Conservation (phyloP, 331 rosid species). For the Ulmus americana region DNA sequence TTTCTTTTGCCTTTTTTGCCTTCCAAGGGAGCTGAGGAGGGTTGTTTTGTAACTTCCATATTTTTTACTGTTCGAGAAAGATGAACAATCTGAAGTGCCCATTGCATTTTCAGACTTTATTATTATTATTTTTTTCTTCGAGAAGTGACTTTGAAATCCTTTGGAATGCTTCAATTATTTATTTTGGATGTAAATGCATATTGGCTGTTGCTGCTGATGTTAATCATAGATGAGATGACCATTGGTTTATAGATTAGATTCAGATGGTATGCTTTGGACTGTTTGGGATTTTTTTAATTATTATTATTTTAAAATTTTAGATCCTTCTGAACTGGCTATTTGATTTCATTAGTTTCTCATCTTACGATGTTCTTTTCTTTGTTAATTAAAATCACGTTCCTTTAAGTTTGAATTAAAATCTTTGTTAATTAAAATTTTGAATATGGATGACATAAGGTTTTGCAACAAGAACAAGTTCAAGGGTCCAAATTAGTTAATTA, state of each 20-base stretch:
- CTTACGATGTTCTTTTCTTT: too few species aligned
- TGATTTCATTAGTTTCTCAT: too few species aligned
- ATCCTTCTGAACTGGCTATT: background rate
- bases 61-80: background rate
- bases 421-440: background rate
- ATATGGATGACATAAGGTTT: background rate
- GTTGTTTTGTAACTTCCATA: background rate
- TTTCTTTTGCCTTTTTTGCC: too few species aligned
- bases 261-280: background rate
- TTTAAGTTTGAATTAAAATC: background rate
- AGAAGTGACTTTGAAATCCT: background rate
- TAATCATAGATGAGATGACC: background rate
- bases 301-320: background rate
- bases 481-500: too few species aligned
- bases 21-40: too few species aligned
- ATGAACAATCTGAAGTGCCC: background rate
- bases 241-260: background rate
- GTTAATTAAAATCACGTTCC: too few species aligned
- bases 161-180: background rate
- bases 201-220: background rate
- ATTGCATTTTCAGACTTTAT: background rate
- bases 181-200: background rate
- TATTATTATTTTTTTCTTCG: background rate
- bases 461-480: background rate
- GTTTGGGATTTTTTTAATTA: background rate